These are phyloP conservation scores for Gossypium stocksii DNA, from an alignment of 345 rosid species.

Conservation along the genomic window DNA sequence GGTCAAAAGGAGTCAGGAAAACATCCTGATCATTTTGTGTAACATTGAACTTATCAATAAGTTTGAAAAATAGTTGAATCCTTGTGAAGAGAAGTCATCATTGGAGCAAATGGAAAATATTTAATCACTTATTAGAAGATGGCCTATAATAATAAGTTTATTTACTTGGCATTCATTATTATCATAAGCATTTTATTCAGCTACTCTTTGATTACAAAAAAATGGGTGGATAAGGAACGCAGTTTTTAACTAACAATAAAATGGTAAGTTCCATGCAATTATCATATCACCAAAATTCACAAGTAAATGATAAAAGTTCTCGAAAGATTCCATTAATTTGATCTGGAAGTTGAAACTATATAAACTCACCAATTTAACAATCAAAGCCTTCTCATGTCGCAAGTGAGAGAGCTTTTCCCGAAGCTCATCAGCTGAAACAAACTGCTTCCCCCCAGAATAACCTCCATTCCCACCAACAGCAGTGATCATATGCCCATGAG, in stretches of 20 bases:
- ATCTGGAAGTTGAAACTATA: neutral
- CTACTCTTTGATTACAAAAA: neutral
- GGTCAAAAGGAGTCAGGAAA: constrained; percentile 13
- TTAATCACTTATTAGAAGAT: neutral
- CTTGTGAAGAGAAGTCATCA: neutral
- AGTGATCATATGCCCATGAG: constrained; percentile 95
- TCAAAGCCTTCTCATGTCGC: constrained; percentile 69
- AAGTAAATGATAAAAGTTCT: neutral
- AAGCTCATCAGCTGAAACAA: constrained; percentile 78
- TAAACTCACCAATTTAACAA: constrained; percentile 66
- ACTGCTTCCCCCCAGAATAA: constrained; percentile 86
- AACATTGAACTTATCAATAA: neutral
- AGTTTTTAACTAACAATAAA: neutral
- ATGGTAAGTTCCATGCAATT: neutral
- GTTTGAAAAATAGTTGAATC: neutral
- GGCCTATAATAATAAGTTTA: neutral
- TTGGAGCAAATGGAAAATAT: neutral
- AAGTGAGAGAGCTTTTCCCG: constrained; percentile 81
- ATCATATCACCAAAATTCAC: neutral
- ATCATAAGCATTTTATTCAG: neutral
- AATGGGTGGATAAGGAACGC: neutral
- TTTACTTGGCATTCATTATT: neutral
- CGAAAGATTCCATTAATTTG: neutral
- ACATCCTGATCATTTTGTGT: neutral
- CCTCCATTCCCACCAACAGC: constrained; percentile 99